phyloP scores from a whole-genome alignment of 1,284 basidiomycete genomes.

The Baeospora myosura region DNA sequence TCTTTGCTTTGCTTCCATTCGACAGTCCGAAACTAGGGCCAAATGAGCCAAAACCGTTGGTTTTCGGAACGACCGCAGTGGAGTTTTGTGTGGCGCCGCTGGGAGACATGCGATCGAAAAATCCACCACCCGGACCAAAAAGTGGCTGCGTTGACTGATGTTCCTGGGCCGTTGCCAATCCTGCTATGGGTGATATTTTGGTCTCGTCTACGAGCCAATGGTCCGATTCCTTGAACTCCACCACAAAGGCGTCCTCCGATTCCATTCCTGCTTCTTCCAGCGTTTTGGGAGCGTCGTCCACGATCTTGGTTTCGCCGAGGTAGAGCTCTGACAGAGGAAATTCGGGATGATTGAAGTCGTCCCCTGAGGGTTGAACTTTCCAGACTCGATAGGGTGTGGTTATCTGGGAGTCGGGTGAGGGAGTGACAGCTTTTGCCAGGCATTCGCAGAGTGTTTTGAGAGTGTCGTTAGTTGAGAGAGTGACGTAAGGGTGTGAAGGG shows the following conservation, averaged over 20 bases:
- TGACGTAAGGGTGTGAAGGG: constrained; percentile 26
- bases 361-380: constrained; percentile 35
- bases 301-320: constrained; percentile 19
- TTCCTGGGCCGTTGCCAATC: constrained; percentile 14
- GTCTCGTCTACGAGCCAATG: constrained; percentile 42
- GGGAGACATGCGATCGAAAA: constrained; percentile 48
- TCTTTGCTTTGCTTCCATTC: constrained; percentile 22
- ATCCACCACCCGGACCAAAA: constrained; percentile 49
- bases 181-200: constrained; percentile 7
- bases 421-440: constrained; percentile 29
- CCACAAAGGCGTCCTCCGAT: constrained; percentile 54
- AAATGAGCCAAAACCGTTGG: constrained; percentile 17
- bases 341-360: constrained; percentile 30
- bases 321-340: constrained; percentile 34
- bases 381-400: constrained; percentile 49
- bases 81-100: too few species aligned
- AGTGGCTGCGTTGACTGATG: constrained; percentile 37
- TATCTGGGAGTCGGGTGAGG: constrained; percentile 16
- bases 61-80: constrained; percentile 12
- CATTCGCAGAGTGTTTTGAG: constrained; percentile 33
- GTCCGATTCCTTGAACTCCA: constrained; percentile 50
- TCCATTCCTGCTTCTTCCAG: constrained; percentile 55
- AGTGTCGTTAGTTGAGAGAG: constrained; percentile 46
- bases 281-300: constrained; percentile 33
- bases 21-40: constrained; percentile 17